A percentile compares a stretch with the other conserved stretches of the same genome.
Evolutionary conservation across 2,329 filamentous ascomycete species (phyloP).

Genomic region (Chaetomiaceae sp.): DNA sequence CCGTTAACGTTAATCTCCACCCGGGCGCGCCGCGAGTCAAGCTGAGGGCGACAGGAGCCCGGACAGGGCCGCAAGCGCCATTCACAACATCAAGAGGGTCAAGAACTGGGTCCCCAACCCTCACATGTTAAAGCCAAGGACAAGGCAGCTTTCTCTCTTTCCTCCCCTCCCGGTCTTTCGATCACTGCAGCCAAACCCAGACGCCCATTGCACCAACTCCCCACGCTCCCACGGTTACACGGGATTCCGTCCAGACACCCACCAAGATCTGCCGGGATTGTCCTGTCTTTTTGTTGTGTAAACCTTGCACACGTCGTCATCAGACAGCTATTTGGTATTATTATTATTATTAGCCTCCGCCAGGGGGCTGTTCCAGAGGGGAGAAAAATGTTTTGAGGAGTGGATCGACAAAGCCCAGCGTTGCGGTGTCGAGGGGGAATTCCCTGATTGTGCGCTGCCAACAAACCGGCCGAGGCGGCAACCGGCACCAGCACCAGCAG

Average conservation of each 20-base stretch:
- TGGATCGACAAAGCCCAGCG: slow-evolving; percentile 5
- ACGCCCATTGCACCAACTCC: too few species aligned
- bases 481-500: not conserved
- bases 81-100: too few species aligned
- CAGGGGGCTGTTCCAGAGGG: slow-evolving; percentile 1
- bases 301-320: not conserved
- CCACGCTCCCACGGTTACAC: not conserved
- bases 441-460: slow-evolving; percentile 12
- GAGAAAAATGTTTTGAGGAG: slow-evolving; percentile 10
- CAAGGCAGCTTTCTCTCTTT: too few species aligned
- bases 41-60: too few species aligned
- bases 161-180: too few species aligned
- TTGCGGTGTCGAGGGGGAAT: slow-evolving; percentile 2
- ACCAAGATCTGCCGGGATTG: not conserved
- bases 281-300: not conserved
- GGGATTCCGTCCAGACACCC: too few species aligned
- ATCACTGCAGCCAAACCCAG: too few species aligned
- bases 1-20: slow-evolving; percentile 6
- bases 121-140: too few species aligned
- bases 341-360: not conserved
- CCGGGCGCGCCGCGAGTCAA: slow-evolving; percentile 4
- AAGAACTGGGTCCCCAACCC: too few species aligned
- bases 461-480: slow-evolving; percentile 12
- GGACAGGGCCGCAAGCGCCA: too few species aligned
- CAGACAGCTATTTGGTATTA: not conserved